phyloP scores from a whole-genome alignment of 2,329 filamentous ascomycete genomes.

The Fusarium sp. region DNA sequence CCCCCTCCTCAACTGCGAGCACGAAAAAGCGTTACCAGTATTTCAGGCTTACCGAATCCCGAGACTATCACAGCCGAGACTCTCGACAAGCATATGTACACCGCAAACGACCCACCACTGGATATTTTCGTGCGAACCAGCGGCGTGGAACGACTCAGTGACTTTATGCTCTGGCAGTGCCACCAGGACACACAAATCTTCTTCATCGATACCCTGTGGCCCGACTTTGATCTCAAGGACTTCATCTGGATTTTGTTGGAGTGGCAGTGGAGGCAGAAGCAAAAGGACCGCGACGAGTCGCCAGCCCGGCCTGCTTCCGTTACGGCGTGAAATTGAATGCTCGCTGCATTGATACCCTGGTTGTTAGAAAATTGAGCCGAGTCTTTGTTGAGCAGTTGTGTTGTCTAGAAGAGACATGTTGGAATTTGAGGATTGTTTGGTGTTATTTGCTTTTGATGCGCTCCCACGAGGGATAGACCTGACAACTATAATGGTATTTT shows the following conservation, averaged over 20 bases:
- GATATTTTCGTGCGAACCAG: slow-evolving; percentile 94
- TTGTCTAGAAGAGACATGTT: slow-evolving; percentile 4
- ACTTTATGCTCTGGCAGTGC: slow-evolving; percentile 99
- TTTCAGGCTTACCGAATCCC: slow-evolving; percentile 71
- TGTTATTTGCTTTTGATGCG: slow-evolving; percentile 2
- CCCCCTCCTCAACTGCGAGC: slow-evolving; percentile 55
- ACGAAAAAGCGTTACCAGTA: slow-evolving; percentile 49
- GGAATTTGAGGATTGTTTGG: slow-evolving; percentile 11
- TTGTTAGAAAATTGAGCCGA: slow-evolving; percentile 26
- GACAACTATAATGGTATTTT: slow-evolving; percentile 5
- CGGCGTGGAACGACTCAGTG: slow-evolving; percentile 89
- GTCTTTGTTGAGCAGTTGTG: slow-evolving; percentile 7
- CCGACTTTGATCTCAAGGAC: slow-evolving; percentile 92
- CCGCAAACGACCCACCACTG: slow-evolving; percentile 83
- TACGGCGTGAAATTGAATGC: slow-evolving; percentile 41
- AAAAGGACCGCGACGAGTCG: slow-evolving; percentile 63
- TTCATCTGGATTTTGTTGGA: slow-evolving; percentile 93
- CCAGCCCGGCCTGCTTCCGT: slow-evolving; percentile 49
- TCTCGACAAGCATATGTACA: slow-evolving; percentile 88
- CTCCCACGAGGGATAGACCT: slow-evolving; percentile 4
- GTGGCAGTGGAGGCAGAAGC: slow-evolving; percentile 79
- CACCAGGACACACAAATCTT: slow-evolving; percentile 93
- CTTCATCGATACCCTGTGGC: slow-evolving; percentile 93
- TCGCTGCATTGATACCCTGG: slow-evolving; percentile 39
- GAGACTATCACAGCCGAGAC: slow-evolving; percentile 89